Evolutionary conservation across 225 moss, liverwort and hornwort genomes (phyloP).

Genomic region (Straminergon stramineum): DNA sequence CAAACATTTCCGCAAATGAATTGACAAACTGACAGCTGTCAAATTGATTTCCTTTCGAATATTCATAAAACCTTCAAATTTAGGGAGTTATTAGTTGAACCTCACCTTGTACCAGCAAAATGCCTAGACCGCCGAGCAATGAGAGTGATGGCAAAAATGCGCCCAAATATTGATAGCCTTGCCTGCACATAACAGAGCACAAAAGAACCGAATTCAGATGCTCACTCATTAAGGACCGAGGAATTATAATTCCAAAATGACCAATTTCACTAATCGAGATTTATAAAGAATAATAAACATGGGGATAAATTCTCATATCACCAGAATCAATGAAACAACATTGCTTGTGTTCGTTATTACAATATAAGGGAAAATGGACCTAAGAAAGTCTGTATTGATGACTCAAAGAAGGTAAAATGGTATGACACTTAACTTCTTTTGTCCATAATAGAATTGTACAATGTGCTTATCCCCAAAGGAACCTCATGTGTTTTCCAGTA

Average conservation of each 20-base stretch:
- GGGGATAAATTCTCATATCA: not conserved
- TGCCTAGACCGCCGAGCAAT: slow-evolving; percentile 86
- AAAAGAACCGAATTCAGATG: not conserved
- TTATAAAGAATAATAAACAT: not conserved
- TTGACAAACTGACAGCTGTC: not conserved
- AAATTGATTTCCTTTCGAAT: not conserved
- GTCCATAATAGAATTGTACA: not conserved
- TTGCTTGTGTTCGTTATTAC: not conserved
- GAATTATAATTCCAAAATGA: not conserved
- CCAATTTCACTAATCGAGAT: not conserved
- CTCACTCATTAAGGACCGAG: not conserved
- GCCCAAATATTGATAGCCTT: slow-evolving; percentile 80
- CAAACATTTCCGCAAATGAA: not conserved
- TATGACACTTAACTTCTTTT: not conserved
- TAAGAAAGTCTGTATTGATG: not conserved
- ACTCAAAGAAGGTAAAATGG: not conserved
- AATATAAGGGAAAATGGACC: not conserved
- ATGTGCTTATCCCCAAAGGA: not conserved
- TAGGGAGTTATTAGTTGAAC: not conserved
- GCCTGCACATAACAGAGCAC: slow-evolving; percentile 25
- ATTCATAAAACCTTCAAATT: not conserved
- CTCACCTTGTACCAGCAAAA: slow-evolving; percentile 91
- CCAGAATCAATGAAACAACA: not conserved
- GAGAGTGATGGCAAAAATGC: slow-evolving; percentile 85
- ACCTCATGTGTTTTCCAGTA: not conserved